Evolutionary conservation across 331 rosid genomes (phyloP), one percentile per base, ranked within the genome.

Genomic region (Malus hybrid): DNA sequence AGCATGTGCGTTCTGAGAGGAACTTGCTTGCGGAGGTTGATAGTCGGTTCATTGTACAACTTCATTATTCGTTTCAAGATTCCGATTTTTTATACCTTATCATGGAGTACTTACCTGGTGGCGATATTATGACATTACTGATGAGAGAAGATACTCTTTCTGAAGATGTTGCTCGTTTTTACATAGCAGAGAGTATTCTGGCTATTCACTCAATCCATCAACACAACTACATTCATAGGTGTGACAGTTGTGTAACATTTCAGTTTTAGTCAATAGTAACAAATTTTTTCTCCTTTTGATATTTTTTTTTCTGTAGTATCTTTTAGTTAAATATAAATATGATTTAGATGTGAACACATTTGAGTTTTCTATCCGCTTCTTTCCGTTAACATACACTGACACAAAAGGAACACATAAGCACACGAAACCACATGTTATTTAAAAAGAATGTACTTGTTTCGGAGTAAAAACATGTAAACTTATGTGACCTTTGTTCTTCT

Each of bases 41-140:
- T 86, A 94, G 99, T 83, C 89, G 97, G 78, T 94, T 93, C 92
- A 94, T 94, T 71, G 99, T 94, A n/a, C 81, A 92, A 78, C 97
- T 94, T 56, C 87, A 84, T 71, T 94, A 92, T 87, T 94, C 99
- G 30, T 94, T 94, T 86, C 99, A 94, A 90, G 97, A 92, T 85
- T 85, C 97, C 3, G 97, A 94, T 74, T 94, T 86, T 85, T 79
- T 94, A 62, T 94, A 94, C 86, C 99, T 94, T 74, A 94, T 94
- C 82, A 92, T 94, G 99, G 99, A 94, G 85, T 94, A 94, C 81
- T 85, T 94, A 85, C 99, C 97, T 66, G 99, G 99, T 73, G 99
- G 99, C 66, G 99, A 94, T 85, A 94, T 92, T 36, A 94, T 94
- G 99, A 94, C 99, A 72, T 83, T 94, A 81, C 72, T 94, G 83